phyloP scores from a whole-genome alignment of 73 alveolate genomes.

The Breviolum minutum region DNA sequence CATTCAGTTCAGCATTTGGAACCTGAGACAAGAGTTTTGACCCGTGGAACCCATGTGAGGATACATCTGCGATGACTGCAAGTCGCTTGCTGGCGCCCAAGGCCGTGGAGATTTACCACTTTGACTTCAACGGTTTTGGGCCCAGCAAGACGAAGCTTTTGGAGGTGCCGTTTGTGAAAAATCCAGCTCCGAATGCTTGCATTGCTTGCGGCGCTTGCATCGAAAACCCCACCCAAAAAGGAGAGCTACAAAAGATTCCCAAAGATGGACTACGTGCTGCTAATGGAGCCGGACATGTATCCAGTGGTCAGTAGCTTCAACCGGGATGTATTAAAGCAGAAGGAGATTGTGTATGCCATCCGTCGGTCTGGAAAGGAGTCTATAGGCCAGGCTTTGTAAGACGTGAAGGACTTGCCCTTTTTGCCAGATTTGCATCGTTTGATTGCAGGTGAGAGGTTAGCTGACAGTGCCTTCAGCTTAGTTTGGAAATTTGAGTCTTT shows the following conservation, averaged over 20 bases:
- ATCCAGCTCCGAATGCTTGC: not conserved
- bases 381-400: not conserved
- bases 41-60: not conserved
- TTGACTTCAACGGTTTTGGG: conserved; percentile 81
- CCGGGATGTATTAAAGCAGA: not conserved
- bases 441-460: not conserved
- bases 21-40: not conserved
- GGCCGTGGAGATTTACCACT: conserved; percentile 30
- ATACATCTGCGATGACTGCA: conserved; percentile 19
- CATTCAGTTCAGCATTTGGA: no score
- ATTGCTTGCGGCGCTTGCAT: not conserved
- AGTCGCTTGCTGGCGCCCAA: conserved; percentile 42
- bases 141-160: conserved; percentile 36
- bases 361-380: conserved; percentile 86
- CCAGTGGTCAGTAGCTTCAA: conserved; percentile 47
- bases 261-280: conserved; percentile 44
- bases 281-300: conserved; percentile 76
- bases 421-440: not conserved
- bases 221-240: no score
- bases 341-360: conserved; percentile 70
- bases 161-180: no score
- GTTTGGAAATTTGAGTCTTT: not conserved
- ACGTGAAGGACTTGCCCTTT: no score
- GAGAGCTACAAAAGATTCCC: conserved; percentile 69
- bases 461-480: conserved; percentile 19